These are phyloP conservation scores for Pythium folliculosum DNA, from an alignment of 352 stramenopile genomes.

Conservation along the genomic window DNA sequence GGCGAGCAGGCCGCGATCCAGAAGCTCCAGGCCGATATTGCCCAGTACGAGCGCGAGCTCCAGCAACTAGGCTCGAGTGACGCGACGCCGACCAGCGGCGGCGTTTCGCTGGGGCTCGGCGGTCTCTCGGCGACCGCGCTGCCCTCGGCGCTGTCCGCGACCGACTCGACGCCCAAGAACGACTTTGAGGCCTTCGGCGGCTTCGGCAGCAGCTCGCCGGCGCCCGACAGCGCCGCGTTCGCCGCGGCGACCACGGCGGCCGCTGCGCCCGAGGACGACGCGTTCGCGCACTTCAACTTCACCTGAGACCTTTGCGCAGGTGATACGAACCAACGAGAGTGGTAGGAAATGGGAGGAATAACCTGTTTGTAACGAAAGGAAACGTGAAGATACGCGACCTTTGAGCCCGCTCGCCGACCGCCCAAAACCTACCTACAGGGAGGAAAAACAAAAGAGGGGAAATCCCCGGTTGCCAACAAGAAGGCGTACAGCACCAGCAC, in stretches of 20 bases:
- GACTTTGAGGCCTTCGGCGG: slow-evolving; percentile 32
- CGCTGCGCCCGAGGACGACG: not conserved
- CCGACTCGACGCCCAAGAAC: slow-evolving; percentile 27
- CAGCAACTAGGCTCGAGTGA: slow-evolving; percentile 28
- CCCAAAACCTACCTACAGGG: not conserved
- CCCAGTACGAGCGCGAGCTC: slow-evolving; percentile 51
- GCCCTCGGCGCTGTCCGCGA: slow-evolving; percentile 1
- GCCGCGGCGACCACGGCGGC: not conserved
- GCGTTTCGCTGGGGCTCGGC: not conserved
- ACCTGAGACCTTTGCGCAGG: not conserved
- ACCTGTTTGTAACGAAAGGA: slow-evolving; percentile 9
- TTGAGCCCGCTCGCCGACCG: not conserved
- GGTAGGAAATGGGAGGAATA: not conserved
- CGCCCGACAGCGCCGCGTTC: slow-evolving; percentile 10
- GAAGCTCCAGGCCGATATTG: slow-evolving; percentile 57
- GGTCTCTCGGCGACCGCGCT: slow-evolving; percentile 1
- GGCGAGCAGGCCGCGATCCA: slow-evolving; percentile 57
- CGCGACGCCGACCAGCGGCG: not conserved
- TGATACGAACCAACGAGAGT: slow-evolving; percentile 11
- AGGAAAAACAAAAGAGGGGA: not conserved
- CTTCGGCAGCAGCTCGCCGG: slow-evolving; percentile 32
- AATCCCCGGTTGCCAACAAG: not conserved
- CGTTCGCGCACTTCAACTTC: slow-evolving; percentile 31
- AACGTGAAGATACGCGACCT: slow-evolving; percentile 28
- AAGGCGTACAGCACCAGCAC: not conserved